Evolutionary conservation across 2,329 filamentous ascomycete genomes (phyloP).

Genomic region (Diaporthe citriasiana): DNA sequence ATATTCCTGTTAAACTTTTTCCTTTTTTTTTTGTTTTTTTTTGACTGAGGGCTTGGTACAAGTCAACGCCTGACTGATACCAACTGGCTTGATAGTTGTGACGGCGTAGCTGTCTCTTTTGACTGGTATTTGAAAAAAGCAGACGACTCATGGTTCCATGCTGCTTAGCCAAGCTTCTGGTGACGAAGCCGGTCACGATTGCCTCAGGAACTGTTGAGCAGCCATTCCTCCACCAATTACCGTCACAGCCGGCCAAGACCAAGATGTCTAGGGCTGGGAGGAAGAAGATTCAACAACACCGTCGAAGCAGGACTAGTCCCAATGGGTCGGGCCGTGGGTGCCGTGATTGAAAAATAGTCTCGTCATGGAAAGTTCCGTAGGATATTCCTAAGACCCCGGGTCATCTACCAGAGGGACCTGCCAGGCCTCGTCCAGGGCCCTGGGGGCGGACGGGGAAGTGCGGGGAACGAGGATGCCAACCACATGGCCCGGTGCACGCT

Average conservation of each 20-base stretch:
- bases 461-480: conserved; percentile 28
- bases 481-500: background rate
- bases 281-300: no score
- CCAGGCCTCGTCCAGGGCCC: no score
- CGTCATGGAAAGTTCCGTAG: background rate
- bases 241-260: background rate
- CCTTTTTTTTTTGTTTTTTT: background rate
- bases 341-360: background rate
- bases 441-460: conserved; percentile 4
- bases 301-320: background rate
- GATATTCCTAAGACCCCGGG: background rate
- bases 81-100: no score
- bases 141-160: background rate
- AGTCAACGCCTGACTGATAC: background rate
- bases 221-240: no score
- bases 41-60: background rate
- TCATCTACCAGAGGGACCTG: background rate
- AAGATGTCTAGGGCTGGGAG: background rate
- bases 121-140: no score
- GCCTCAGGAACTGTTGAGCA: background rate
- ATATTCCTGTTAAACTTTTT: no score
- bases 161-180: background rate
- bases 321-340: background rate
- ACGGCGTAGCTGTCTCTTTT: no score
- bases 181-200: no score